phyloP scores from a whole-genome alignment of 2,329 filamentous ascomycete species.

The Elsinoe fawcettii region DNA sequence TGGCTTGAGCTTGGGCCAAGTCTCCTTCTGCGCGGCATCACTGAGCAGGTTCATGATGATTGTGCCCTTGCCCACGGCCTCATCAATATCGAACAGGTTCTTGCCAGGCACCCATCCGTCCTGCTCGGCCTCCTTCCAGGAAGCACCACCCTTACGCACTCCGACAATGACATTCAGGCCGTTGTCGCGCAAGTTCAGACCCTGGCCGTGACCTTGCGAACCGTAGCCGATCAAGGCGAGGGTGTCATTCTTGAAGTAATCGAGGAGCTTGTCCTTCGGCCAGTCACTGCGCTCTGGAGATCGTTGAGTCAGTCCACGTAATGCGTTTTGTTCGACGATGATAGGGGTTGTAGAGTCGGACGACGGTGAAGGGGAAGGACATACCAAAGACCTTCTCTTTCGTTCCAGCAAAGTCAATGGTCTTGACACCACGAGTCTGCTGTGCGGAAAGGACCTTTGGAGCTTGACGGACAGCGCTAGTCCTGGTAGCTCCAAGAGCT shows the following conservation, averaged over 20 bases:
- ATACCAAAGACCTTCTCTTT: slow-evolving; percentile 92
- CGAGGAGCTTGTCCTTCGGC: slow-evolving; percentile 95
- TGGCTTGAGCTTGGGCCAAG: slow-evolving; percentile 96
- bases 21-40: slow-evolving; percentile 97
- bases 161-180: slow-evolving; percentile 98
- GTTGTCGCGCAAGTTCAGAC: slow-evolving; percentile 99
- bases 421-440: slow-evolving; percentile 84
- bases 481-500: slow-evolving; percentile 43
- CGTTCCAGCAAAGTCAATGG: slow-evolving; percentile 93
- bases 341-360: neutral
- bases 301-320: slow-evolving; percentile 24
- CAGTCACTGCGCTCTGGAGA: slow-evolving; percentile 86
- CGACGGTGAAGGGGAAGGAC: slow-evolving; percentile 22
- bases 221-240: slow-evolving; percentile 98
- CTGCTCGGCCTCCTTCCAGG: slow-evolving; percentile 94
- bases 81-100: slow-evolving; percentile 97
- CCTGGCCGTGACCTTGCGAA: slow-evolving; percentile 97
- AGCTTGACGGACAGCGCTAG: slow-evolving; percentile 33
- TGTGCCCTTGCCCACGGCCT: slow-evolving; percentile 87
- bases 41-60: slow-evolving; percentile 99
- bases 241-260: slow-evolving; percentile 99
- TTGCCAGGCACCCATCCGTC: slow-evolving; percentile 98
- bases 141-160: slow-evolving; percentile 96
- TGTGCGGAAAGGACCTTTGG: slow-evolving; percentile 46
- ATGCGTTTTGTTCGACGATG: neutral